Conservation (phyloP, 129 eudicot genomes). For the Flaveria sonorensis region DNA sequence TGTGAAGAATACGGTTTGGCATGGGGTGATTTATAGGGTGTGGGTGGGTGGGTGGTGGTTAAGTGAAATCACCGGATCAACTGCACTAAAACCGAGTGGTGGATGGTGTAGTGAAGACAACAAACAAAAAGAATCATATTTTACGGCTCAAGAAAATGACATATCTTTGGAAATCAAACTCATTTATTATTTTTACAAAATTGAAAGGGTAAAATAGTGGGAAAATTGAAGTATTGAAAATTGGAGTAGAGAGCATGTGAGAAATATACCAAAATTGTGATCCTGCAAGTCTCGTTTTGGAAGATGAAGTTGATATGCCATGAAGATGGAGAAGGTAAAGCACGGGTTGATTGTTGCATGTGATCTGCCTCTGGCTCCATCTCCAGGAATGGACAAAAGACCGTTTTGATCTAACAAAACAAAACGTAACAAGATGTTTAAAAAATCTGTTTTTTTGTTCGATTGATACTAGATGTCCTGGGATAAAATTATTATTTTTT, state of each 20-base stretch:
- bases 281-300: slow-evolving; percentile 12
- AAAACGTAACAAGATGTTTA: no score
- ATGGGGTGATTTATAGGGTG: slow-evolving; percentile 33
- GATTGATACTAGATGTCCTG: no score
- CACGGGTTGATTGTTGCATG: slow-evolving; percentile 31
- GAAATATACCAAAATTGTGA: background rate
- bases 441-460: background rate
- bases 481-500: no score
- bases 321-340: slow-evolving; percentile 12
- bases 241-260: no score
- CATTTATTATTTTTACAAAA: background rate
- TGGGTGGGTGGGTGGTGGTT: slow-evolving; percentile 20
- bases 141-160: slow-evolving; percentile 7
- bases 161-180: background rate
- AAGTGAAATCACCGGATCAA: slow-evolving; percentile 64
- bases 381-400: slow-evolving; percentile 18
- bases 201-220: background rate
- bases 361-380: slow-evolving; percentile 30
- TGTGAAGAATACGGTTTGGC: background rate
- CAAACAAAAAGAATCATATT: slow-evolving; percentile 28
- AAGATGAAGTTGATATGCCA: slow-evolving; percentile 13
- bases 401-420: background rate
- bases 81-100: no score
- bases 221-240: background rate
- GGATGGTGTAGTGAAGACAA: slow-evolving; percentile 30